These are phyloP conservation scores for Pterocarpus santalinus DNA, from an alignment of 306 rosid species.

Conservation along the genomic window DNA sequence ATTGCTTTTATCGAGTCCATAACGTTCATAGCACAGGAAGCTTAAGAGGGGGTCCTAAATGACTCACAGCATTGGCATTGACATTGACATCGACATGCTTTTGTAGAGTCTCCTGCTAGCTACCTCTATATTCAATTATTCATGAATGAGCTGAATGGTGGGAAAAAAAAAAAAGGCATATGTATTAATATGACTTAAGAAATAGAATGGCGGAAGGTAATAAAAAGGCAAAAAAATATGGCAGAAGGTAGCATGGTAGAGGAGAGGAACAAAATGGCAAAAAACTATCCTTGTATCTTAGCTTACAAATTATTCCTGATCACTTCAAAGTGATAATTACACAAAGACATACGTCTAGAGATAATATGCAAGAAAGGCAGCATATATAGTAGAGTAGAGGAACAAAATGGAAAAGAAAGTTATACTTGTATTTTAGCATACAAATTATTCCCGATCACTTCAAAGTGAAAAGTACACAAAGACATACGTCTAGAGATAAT, in stretches of 20 bases:
- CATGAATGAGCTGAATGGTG: background rate
- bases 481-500: background rate
- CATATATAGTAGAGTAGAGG: background rate
- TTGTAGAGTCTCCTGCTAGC: background rate
- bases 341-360: background rate
- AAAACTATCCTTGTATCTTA: background rate
- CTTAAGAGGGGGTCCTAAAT: background rate
- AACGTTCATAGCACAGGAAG: background rate
- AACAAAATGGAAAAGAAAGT: background rate
- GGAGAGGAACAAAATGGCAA: background rate
- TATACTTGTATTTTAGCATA: background rate
- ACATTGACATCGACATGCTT: background rate
- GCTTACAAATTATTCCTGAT: constrained; percentile 16
- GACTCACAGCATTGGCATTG: too few species aligned
- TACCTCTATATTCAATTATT: background rate
- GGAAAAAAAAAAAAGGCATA: background rate
- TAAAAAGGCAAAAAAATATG: background rate
- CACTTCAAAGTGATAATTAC: constrained; percentile 4
- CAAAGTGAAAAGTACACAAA: background rate
- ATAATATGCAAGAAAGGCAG: background rate
- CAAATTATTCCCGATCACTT: constrained; percentile 31
- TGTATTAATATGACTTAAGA: background rate
- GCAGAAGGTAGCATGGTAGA: background rate
- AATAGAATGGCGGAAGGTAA: background rate
- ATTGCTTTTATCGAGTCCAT: background rate